A percentile compares a stretch with the other conserved stretches of the same genome.
These are phyloP conservation scores for Candida suzukii DNA, from an alignment of 805 yeast species.

Conservation along the genomic window DNA sequence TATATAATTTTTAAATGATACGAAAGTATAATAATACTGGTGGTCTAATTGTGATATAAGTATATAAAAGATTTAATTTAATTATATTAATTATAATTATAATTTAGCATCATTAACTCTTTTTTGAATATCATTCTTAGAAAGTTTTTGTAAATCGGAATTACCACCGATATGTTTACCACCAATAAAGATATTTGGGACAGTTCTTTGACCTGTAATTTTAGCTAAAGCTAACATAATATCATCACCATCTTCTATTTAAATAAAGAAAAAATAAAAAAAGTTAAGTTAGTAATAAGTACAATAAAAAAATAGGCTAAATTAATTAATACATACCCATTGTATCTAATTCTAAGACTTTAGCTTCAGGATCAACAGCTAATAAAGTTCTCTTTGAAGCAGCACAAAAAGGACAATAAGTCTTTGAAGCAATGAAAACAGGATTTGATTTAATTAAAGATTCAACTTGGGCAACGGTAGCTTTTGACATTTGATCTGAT, in stretches of 20 bases:
- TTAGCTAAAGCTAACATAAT: constrained; percentile 73
- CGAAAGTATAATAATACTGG: too few relatives aligned
- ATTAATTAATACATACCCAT: constrained; percentile 14
- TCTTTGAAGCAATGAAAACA: constrained; percentile 76
- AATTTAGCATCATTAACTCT: constrained; percentile 3
- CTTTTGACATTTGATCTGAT: constrained; percentile 45
- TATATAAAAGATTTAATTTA: too few relatives aligned
- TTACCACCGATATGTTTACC: constrained; percentile 96
- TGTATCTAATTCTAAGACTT: constrained; percentile 45
- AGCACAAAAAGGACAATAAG: constrained; percentile 62
- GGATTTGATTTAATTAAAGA: constrained; percentile 56
- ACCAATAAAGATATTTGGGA: constrained; percentile 84
- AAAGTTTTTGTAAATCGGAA: constrained; percentile 74
- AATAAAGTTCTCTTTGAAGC: constrained; percentile 40
- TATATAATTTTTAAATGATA: too few relatives aligned
- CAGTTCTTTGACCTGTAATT: constrained; percentile 86
- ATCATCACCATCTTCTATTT: constrained; percentile 62
- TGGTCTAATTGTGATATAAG: too few relatives aligned
- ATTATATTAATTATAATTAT: neutral
- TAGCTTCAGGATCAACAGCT: constrained; percentile 37
- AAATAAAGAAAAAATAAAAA: constrained; percentile 11
- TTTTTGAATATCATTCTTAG: constrained; percentile 44
- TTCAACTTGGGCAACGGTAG: constrained; percentile 51
- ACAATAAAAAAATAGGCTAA: neutral
- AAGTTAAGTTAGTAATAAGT: constrained; percentile 1